Percentiles rank a stretch among this genome's conserved stretches.
Conservation (phyloP, 441 rosid species). For the Adansonia grandidieri region DNA sequence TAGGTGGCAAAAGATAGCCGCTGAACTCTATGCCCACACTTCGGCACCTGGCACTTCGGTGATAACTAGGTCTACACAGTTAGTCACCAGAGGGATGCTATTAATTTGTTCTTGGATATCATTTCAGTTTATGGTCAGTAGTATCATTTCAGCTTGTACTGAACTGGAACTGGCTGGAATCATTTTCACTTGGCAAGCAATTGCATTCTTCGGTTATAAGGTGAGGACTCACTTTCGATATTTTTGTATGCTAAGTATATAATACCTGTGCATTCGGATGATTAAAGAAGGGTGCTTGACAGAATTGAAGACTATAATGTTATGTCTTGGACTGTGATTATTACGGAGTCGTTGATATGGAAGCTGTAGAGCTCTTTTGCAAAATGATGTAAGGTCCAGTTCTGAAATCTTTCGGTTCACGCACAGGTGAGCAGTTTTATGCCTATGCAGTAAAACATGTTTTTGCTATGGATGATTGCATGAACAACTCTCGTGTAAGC, state of each 20-base stretch:
- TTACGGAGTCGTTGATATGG: slow-evolving; percentile 36
- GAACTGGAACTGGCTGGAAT: slow-evolving; percentile 35
- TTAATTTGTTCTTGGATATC: slow-evolving; percentile 51
- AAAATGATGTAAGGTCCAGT: slow-evolving; percentile 51
- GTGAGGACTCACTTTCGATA: slow-evolving; percentile 41
- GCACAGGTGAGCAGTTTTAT: slow-evolving; percentile 48
- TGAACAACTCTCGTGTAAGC: slow-evolving; percentile 64
- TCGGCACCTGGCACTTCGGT: slow-evolving; percentile 39
- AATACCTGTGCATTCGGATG: slow-evolving; percentile 35
- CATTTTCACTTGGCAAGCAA: slow-evolving; percentile 43
- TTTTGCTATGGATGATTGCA: slow-evolving; percentile 47
- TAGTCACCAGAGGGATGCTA: slow-evolving; percentile 46
- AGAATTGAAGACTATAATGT: slow-evolving; percentile 53
- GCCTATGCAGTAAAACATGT: slow-evolving; percentile 52
- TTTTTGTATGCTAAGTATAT: slow-evolving; percentile 64
- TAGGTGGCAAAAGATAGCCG: slow-evolving; percentile 30
- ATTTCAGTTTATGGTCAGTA: slow-evolving; percentile 47
- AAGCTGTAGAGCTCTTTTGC: slow-evolving; percentile 49
- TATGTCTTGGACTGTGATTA: slow-evolving; percentile 70
- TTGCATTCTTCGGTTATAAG: slow-evolving; percentile 59
- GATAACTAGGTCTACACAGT: slow-evolving; percentile 49
- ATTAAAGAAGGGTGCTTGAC: slow-evolving; percentile 63
- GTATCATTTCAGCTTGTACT: slow-evolving; percentile 46
- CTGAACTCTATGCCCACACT: too few species aligned
- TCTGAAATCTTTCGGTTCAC: slow-evolving; percentile 41